A percentile compares a stretch with the other conserved stretches of the same genome.
These are phyloP conservation scores for Candolleomyces aberdarensis DNA, from an alignment of 768 basidiomycete species.

Conservation along the genomic window DNA sequence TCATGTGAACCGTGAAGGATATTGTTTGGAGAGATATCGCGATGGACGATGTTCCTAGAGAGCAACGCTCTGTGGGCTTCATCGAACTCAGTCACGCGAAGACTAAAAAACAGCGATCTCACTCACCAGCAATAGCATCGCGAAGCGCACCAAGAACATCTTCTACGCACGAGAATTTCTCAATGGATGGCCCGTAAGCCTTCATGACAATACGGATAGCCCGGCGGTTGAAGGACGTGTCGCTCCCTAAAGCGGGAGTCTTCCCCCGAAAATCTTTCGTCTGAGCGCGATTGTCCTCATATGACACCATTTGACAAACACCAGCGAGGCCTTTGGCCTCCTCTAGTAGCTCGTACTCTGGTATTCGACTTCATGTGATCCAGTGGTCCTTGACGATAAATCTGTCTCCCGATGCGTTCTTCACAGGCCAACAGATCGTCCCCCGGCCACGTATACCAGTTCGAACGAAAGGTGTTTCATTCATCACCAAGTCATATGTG, in stretches of 20 bases:
- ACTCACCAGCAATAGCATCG: constrained; percentile 2
- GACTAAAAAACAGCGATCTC: too few species aligned
- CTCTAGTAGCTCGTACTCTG: not conserved
- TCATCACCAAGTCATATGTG: not conserved
- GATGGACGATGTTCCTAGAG: too few species aligned
- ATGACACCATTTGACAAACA: not conserved
- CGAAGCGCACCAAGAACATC: not conserved
- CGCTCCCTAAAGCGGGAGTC: too few species aligned
- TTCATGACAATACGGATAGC: not conserved
- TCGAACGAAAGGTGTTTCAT: not conserved
- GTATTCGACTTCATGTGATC: not conserved
- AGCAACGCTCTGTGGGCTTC: too few species aligned
- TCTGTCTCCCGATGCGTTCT: too few species aligned
- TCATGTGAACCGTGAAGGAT: too few species aligned
- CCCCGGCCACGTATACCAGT: not conserved
- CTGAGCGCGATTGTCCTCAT: not conserved
- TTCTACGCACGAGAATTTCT: not conserved
- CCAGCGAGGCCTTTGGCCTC: not conserved
- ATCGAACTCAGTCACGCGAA: too few species aligned
- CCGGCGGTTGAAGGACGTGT: not conserved
- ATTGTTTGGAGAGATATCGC: too few species aligned
- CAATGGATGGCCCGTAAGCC: not conserved
- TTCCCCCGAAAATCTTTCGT: not conserved
- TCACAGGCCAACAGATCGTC: not conserved
- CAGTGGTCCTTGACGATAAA: not conserved